These are phyloP conservation scores for Globisporangium sylvaticum DNA, from an alignment of 352 stramenopile genomes.

Conservation along the genomic window DNA sequence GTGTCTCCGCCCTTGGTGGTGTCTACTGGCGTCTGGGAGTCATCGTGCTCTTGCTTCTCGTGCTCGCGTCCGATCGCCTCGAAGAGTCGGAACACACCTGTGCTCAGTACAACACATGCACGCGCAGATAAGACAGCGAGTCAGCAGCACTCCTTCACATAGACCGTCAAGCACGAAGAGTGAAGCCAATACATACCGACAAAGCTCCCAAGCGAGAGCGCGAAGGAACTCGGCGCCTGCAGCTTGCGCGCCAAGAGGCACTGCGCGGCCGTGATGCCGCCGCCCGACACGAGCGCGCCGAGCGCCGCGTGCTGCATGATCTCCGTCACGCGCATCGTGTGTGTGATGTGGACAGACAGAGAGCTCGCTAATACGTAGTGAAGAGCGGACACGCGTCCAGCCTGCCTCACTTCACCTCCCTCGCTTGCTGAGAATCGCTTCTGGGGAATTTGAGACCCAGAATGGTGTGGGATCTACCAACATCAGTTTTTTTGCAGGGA, in stretches of 20 bases:
- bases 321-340: not conserved
- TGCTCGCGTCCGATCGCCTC: constrained; percentile 28
- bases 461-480: not conserved
- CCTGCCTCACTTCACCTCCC: not conserved
- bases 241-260: constrained; percentile 37
- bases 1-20: not conserved
- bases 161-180: not conserved
- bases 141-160: not conserved
- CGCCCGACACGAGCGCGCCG: constrained; percentile 30
- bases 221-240: constrained; percentile 37
- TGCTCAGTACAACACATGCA: not conserved
- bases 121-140: not conserved
- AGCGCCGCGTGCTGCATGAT: constrained; percentile 35
- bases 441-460: not conserved
- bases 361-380: not conserved
- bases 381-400: not conserved
- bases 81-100: constrained; percentile 44
- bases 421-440: not conserved
- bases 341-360: not conserved
- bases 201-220: constrained; percentile 48
- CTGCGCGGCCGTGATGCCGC: constrained; percentile 32
- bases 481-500: not conserved
- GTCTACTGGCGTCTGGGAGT: not conserved
- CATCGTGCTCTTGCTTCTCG: not conserved
- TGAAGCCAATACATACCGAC: constrained; percentile 25